A percentile compares a stretch with the other conserved stretches of the same genome.
Evolutionary conservation across 371 early-diverging fungal species (phyloP).

Genomic region (Mortierella sp.): DNA sequence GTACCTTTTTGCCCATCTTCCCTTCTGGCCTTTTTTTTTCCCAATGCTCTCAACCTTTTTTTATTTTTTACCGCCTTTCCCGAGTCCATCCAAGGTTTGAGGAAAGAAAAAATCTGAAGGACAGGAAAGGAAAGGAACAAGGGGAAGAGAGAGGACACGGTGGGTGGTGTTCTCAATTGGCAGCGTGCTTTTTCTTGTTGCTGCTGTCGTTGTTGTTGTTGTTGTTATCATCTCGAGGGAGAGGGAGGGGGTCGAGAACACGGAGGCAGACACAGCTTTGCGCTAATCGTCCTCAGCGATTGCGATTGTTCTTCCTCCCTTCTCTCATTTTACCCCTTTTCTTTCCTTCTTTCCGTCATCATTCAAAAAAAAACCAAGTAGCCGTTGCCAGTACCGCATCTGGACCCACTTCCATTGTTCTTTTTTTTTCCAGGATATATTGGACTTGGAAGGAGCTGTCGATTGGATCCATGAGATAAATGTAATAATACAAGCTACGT

Average conservation of each 20-base stretch:
- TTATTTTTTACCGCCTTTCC: constrained; percentile 1
- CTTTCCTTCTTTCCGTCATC: neutral
- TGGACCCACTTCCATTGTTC: neutral
- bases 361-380: neutral
- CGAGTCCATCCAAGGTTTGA: constrained; percentile 1
- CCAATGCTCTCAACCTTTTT: constrained; percentile 12
- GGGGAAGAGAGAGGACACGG: neutral
- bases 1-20: neutral
- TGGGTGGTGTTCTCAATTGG: neutral
- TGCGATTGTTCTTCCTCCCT: constrained; percentile 3
- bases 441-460: neutral
- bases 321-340: neutral
- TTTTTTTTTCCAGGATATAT: neutral
- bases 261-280: constrained; percentile 10
- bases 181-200: neutral
- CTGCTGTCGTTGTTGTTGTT: too few species aligned
- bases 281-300: neutral
- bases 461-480: neutral
- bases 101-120: neutral
- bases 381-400: neutral
- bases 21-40: neutral
- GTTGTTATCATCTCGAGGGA: neutral
- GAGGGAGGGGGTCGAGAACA: neutral
- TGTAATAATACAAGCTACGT: too few species aligned
- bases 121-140: neutral